Evolutionary conservation across 208 protist species (phyloP), one percentile per base, ranked within the genome.

Genomic region (Polymyxa betae): DNA sequence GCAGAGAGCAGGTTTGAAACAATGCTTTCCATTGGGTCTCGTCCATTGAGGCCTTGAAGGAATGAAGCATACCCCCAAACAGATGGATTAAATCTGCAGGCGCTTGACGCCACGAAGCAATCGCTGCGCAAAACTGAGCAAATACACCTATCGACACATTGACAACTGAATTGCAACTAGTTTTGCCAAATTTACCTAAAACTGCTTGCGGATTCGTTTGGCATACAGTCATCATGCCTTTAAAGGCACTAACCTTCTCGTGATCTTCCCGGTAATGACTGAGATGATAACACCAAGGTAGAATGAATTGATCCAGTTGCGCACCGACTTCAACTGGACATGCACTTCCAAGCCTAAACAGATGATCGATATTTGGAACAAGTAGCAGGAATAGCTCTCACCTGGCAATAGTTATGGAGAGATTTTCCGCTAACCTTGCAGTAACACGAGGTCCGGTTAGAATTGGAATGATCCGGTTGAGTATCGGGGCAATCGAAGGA

Each of bases 391-490:
- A 60, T 24, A 60, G 49, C 49, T 24, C 49, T 60, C 49, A 82
- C 72, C 72, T 82, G 5, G 72, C 72, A 43, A 82, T n/a, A 40
- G 72, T 82, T 20, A 82, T 82, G n/a, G 72, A 82, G 5, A 82
- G n/a, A 43, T 82, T 82, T n/a, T 82, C 72, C 16, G 72, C 72
- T 35, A 82, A 43, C n/a, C 72, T 35, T 5, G 72, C 16, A 5
- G 72, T 43, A n/a, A 82, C 72, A 38, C 72, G 5, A 0, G 88
- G 40, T 45, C 49, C 32, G 43, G 94, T 93, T 29, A 96, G 90
- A 49, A 96, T 94, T 35, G 87, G 72, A 0, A 96, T 91, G 29
- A 96, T 77, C 16, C 92, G 77, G 24, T 87, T 38, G 24, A 96
- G 29, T 0, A 92, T 45, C 0, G 43, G 35, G 16, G 0, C 0